Conservation (phyloP, 257 asterid species). For the Cordia subcordata region DNA sequence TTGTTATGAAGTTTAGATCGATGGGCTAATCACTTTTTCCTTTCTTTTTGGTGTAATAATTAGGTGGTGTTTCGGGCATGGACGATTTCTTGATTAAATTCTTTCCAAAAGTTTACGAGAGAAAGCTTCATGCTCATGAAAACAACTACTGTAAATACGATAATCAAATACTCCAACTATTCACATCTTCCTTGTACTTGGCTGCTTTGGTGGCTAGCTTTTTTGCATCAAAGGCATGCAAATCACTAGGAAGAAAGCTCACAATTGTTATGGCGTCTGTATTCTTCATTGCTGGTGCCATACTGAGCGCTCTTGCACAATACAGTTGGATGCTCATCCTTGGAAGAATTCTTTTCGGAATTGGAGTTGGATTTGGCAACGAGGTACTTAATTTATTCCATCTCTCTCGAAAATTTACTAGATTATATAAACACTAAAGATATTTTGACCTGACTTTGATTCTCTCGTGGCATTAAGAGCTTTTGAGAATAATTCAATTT, state of each 20-base stretch:
- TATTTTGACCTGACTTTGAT: conserved; percentile 36
- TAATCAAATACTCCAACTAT: conserved; percentile 20
- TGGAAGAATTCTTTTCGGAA: too few species aligned
- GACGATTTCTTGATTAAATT: too few species aligned
- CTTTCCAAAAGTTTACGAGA: too few species aligned
- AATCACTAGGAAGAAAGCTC: conserved; percentile 15
- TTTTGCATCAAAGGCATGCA: too few species aligned
- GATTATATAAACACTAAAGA: conserved; percentile 31
- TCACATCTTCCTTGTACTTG: conserved; percentile 28
- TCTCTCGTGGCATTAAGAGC: conserved; percentile 27
- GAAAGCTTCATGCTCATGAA: too few species aligned
- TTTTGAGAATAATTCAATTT: neutral
- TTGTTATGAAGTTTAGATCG: too few species aligned
- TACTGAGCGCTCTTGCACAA: conserved; percentile 11
- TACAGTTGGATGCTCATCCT: too few species aligned
- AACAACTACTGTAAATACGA: conserved; percentile 33
- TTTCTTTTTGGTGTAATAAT: too few species aligned
- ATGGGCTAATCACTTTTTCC: too few species aligned
- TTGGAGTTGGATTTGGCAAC: too few species aligned
- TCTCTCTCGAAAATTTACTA: conserved; percentile 32
- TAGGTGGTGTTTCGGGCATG: too few species aligned
- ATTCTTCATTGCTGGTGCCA: conserved; percentile 17
- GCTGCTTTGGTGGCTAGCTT: conserved; percentile 19
- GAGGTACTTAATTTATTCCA: conserved; percentile 15
- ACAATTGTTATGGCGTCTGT: conserved; percentile 22